phyloP scores from a whole-genome alignment of 1,139 yeast genomes.

The Taphrina flavorubra region DNA sequence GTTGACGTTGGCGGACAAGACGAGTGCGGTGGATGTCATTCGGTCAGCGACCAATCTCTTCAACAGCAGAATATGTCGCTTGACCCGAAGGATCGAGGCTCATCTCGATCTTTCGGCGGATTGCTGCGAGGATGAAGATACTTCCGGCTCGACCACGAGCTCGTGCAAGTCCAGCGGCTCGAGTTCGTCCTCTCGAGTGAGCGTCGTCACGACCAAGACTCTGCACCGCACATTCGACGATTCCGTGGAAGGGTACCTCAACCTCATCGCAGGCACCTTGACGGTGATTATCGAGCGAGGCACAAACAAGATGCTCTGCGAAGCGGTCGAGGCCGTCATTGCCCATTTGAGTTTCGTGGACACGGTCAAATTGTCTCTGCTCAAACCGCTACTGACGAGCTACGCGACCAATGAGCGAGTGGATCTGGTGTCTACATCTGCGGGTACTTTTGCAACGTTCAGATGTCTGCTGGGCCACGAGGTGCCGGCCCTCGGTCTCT shows the following conservation, averaged over 20 bases:
- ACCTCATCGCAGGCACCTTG: slow-evolving; percentile 5
- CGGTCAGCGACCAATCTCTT: slow-evolving; percentile 17
- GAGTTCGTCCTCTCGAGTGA: not conserved
- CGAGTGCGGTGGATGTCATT: slow-evolving; percentile 14
- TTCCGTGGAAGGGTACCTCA: slow-evolving; percentile 16
- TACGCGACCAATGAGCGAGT: slow-evolving; percentile 8
- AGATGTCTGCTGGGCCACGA: slow-evolving; percentile 9
- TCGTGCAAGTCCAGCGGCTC: not conserved
- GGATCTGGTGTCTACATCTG: not conserved
- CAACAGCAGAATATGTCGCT: slow-evolving; percentile 6
- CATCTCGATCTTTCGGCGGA: slow-evolving; percentile 18
- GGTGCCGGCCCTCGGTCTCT: slow-evolving; percentile 1
- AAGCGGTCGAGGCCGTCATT: slow-evolving; percentile 12
- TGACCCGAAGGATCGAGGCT: slow-evolving; percentile 1
- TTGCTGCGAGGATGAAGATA: not conserved
- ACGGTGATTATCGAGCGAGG: slow-evolving; percentile 11
- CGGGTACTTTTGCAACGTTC: slow-evolving; percentile 8
- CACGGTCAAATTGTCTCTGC: slow-evolving; percentile 12
- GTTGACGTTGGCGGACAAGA: slow-evolving; percentile 1
- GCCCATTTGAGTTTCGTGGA: slow-evolving; percentile 13
- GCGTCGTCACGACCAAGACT: slow-evolving; percentile 1
- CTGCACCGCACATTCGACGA: not conserved
- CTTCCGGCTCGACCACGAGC: not conserved
- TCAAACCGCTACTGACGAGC: not conserved
- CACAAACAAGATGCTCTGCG: slow-evolving; percentile 16